Evolutionary conservation across 1,284 basidiomycete genomes (phyloP).

Genomic region (Heterobasidion irregulare): DNA sequence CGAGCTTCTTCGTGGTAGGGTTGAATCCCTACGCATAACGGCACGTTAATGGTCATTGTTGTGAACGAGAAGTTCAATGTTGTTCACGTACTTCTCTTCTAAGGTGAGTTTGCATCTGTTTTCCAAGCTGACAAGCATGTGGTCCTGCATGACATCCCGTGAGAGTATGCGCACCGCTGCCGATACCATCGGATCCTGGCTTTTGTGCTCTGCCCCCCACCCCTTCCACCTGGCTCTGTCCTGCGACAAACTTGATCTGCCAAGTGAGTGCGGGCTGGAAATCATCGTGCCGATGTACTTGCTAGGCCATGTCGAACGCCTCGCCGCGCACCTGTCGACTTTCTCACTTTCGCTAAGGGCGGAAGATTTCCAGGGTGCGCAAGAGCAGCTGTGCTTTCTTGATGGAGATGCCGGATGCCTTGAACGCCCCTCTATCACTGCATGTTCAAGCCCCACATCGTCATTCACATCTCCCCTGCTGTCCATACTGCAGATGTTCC

Average conservation of each 20-base stretch:
- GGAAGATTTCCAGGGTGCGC: background rate
- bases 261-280: background rate
- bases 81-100: too few relatives aligned
- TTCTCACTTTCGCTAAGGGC: background rate
- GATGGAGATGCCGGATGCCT: background rate
- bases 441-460: background rate
- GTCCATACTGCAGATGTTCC: background rate
- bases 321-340: background rate
- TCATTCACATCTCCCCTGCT: background rate
- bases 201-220: background rate
- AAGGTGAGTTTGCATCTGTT: too few relatives aligned
- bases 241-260: background rate
- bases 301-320: background rate
- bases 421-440: background rate
- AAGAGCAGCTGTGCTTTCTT: background rate
- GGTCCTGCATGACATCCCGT: background rate
- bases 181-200: background rate
- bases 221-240: background rate
- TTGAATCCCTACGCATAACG: conserved; percentile 57
- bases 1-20: conserved; percentile 64
- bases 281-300: background rate
- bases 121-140: too few relatives aligned
- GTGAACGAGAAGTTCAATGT: background rate
- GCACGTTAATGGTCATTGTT: conserved; percentile 2
- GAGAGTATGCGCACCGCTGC: background rate